Evolutionary conservation across 2,329 filamentous ascomycete species (phyloP), one percentile per base, ranked within the genome.

Genomic region (Rhytidhysteron rufulum): DNA sequence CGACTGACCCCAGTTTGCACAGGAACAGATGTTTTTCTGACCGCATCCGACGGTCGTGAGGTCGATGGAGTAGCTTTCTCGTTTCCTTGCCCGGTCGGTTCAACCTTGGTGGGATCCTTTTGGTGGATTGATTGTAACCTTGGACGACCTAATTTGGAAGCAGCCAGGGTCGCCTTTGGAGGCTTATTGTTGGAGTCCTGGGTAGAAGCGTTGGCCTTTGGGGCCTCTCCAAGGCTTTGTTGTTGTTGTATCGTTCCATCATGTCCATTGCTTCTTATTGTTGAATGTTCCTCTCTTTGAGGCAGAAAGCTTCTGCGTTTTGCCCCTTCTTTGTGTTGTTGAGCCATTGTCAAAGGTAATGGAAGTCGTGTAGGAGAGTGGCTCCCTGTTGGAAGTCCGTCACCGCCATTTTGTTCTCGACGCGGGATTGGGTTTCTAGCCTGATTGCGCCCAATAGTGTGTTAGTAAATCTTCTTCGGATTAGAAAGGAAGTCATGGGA

Each of bases 121-220:
- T 62, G 59, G 39, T 63, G 62, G 38, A 57, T 43, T 9, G 61
- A 61, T 34, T 51, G 54, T 44, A 57, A 59, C 41, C 60, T 50
- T 25, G 51, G 51, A 15, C 57, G 55, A 13, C 24, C 13, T 27
- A n/a, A n/a, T n/a, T n/a, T n/a, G n/a, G n/a, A n/a, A n/a, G n/a
- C n/a, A n/a, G n/a, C n/a, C n/a, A n/a, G n/a, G n/a, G n/a, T n/a
- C n/a, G n/a, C n/a, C n/a, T n/a, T 15, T 33, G n/a, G 7, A 15
- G 31, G 31, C 31, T 15, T 15, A 19, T 19, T 33, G 31, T 19
- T 33, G n/a, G n/a, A n/a, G n/a, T n/a, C n/a, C n/a, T n/a, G n/a
- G n/a, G n/a, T n/a, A n/a, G n/a, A n/a, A n/a, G n/a, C n/a, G n/a
- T n/a, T n/a, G n/a, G n/a, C n/a, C n/a, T n/a, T n/a, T n/a, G n/a